A percentile compares a stretch with the other conserved stretches of the same genome.
Evolutionary conservation across 169 alveolate species (phyloP).

Genomic region (Perkinsus chesapeaki): DNA sequence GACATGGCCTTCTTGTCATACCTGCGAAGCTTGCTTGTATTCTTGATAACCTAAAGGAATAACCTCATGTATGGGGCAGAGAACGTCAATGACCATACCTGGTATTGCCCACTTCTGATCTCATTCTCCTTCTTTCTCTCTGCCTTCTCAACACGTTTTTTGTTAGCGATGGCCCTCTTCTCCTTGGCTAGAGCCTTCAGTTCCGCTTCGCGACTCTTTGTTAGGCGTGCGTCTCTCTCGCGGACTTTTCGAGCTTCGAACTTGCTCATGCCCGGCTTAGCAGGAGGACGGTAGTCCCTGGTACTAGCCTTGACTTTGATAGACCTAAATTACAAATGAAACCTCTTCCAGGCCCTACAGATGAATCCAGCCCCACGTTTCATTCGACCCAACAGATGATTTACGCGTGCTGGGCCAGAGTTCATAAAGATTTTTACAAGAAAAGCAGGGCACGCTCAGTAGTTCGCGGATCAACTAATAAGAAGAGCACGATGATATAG

Average conservation of each 20-base stretch:
- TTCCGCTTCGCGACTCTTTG: background rate
- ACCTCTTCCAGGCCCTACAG: too few species aligned
- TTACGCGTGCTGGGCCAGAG: too few species aligned
- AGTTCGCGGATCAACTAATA: too few species aligned
- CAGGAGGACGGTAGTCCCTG: background rate
- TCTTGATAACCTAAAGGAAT: background rate
- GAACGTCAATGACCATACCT: background rate
- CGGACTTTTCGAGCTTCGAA: background rate
- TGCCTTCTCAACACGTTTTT: background rate
- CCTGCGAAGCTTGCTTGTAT: background rate
- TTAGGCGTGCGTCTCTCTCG: background rate
- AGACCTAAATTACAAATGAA: background rate
- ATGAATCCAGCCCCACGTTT: too few species aligned
- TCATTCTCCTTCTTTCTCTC: background rate
- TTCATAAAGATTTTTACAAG: too few species aligned
- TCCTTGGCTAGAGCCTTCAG: background rate
- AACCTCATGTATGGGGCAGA: background rate
- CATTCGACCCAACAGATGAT: too few species aligned
- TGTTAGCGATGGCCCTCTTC: background rate
- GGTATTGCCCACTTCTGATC: background rate
- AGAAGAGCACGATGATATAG: too few species aligned
- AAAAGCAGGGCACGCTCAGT: too few species aligned
- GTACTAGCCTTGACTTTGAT: background rate
- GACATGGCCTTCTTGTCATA: constrained; percentile 4
- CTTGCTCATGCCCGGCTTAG: background rate